Conservation (phyloP, 2,329 filamentous ascomycete genomes). For the Calonectria montana region DNA sequence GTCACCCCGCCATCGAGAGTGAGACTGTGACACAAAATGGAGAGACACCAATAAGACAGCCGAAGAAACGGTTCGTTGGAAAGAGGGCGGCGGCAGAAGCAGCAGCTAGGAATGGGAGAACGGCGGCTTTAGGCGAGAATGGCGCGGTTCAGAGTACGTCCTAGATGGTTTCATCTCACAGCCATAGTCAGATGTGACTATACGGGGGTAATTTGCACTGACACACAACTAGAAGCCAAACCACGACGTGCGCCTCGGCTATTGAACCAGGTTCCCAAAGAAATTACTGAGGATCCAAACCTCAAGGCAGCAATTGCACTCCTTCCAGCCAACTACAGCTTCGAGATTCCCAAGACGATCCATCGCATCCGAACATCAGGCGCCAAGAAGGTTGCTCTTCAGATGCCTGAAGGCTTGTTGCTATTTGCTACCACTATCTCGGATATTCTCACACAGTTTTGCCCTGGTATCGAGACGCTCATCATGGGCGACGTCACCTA, state of each 20-base stretch:
- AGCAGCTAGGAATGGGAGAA: conserved; percentile 56
- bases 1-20: conserved; percentile 28
- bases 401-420: conserved; percentile 95
- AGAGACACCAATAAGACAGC: conserved; percentile 71
- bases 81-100: conserved; percentile 77
- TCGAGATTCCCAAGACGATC: conserved; percentile 98
- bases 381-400: conserved; percentile 88
- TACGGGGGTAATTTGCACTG: conserved; percentile 14
- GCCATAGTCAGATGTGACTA: neutral
- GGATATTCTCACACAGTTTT: conserved; percentile 95
- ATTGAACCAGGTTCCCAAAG: conserved; percentile 90
- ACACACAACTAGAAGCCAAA: conserved; percentile 68
- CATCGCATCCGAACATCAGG: conserved; percentile 86
- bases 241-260: conserved; percentile 80
- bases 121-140: conserved; percentile 40
- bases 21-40: conserved; percentile 45
- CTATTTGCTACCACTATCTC: conserved; percentile 98
- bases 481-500: conserved; percentile 99
- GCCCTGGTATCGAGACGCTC: conserved; percentile 87
- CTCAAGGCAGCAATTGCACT: conserved; percentile 90
- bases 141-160: conserved; percentile 63
- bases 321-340: conserved; percentile 95
- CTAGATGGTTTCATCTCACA: neutral
- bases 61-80: conserved; percentile 93
- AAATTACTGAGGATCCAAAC: conserved; percentile 85